Evolutionary conservation across 2,329 filamentous ascomycete species (phyloP), one percentile per base, ranked within the genome.

Genomic region (Rhexocercosporidium sp.): DNA sequence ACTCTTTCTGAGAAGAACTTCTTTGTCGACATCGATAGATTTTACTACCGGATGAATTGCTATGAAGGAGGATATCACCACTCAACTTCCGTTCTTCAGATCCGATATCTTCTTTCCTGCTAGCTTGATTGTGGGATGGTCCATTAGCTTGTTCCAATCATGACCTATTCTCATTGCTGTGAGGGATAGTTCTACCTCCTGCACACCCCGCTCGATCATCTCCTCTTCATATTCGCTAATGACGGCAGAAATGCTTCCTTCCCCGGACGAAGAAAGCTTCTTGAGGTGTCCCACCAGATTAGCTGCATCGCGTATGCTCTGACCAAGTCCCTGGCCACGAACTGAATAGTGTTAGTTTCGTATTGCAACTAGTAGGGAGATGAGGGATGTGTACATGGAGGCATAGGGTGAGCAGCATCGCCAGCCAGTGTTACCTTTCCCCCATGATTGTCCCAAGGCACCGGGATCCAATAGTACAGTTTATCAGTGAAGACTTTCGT

Each of bases 91-190:
- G 25, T 46, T 46, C 16, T 27, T 25, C 1, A 44, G 14, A 20
- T 63, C 47, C 7, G 47, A 54, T 31, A 63, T 56, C 31, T 63
- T 63, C 31, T 63, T 51, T 9, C 47, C 47, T 46, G 22, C 60
- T 8, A 63, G 16, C 25, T 56, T 63, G 29, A 68, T 59, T 11
- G 65, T 9, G 18, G 78, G 75, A 67, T 77, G 78, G 27, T 78
- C 51, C 61, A 69, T 47, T 20, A 77, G 62, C 62, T 72, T 67
- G 1, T 72, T 66, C 76, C 76, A 79, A 66, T 83, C 77, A 71
- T 84, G 82, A 44, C 84, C 69, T 77, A 83, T 82, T 66, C 77
- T 72, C 16, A 79, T 81, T 70, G 83, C 83, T 68, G 76, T 75
- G 46, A 79, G 75, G 20, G 78, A 81, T 11, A 80, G 71, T 22